Evolutionary conservation across 306 rosid genomes (phyloP).

Genomic region (Vigna radiata): DNA sequence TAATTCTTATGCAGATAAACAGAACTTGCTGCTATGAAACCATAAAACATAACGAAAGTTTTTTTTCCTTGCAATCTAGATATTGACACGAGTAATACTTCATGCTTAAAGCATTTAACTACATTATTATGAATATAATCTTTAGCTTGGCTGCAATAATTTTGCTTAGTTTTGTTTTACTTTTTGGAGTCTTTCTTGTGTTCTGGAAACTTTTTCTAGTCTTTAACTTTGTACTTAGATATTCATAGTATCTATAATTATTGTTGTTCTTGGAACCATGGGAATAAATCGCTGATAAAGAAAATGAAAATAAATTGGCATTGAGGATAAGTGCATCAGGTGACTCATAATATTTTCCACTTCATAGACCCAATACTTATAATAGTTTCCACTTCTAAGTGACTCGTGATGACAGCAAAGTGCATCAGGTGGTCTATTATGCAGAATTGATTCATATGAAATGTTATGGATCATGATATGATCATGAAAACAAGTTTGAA

Average conservation of each 20-base stretch:
- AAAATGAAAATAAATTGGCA: not conserved
- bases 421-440: too few species aligned
- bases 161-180: not conserved
- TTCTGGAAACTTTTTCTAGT: not conserved
- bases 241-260: not conserved
- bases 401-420: too few species aligned
- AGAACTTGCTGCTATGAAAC: too few species aligned
- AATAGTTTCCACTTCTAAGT: not conserved
- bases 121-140: not conserved
- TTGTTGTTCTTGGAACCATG: not conserved
- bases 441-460: too few species aligned
- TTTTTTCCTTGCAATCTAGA: not conserved
- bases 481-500: too few species aligned
- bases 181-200: constrained; percentile 3
- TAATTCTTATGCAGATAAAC: too few species aligned
- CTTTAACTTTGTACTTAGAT: constrained; percentile 8
- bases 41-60: not conserved
- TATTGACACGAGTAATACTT: not conserved
- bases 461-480: too few species aligned
- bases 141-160: not conserved
- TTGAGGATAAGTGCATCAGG: constrained; percentile 49
- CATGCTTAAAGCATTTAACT: constrained; percentile 12
- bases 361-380: constrained; percentile 14
- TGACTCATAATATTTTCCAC: not conserved
- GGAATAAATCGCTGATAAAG: not conserved